Evolutionary conservation across 2,329 filamentous ascomycete genomes (phyloP).

Genomic region (Akanthomyces dipterigenus): DNA sequence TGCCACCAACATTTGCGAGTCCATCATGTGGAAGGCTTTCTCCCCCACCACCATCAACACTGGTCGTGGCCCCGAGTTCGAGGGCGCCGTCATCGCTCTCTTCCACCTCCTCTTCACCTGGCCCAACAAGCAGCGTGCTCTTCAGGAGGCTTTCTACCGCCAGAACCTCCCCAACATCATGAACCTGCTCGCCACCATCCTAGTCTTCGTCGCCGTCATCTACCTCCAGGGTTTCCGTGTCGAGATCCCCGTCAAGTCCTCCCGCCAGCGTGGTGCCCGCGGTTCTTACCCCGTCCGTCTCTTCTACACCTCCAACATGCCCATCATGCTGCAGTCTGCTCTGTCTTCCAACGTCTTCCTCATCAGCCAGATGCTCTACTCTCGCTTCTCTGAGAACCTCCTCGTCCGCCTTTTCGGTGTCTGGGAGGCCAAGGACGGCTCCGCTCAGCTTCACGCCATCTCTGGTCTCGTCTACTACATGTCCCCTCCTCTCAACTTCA

Average conservation of each 20-base stretch:
- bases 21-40: constrained; percentile 99
- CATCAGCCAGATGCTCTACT: constrained; percentile 99
- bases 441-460: constrained; percentile 86
- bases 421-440: constrained; percentile 96
- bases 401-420: constrained; percentile 95
- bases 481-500: constrained; percentile 96
- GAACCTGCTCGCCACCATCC: constrained; percentile 89
- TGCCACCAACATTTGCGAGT: constrained; percentile 99
- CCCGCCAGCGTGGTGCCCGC: constrained; percentile 95
- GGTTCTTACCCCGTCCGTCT: constrained; percentile 97
- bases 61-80: constrained; percentile 96
- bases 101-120: constrained; percentile 98
- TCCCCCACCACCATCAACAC: constrained; percentile 99
- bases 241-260: constrained; percentile 99
- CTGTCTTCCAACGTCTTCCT: constrained; percentile 99
- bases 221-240: constrained; percentile 99
- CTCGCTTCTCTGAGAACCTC: constrained; percentile 97
- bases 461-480: constrained; percentile 99
- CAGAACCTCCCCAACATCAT: constrained; percentile 99
- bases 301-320: constrained; percentile 99
- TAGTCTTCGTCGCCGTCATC: constrained; percentile 95
- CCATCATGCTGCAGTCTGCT: constrained; percentile 99
- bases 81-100: constrained; percentile 94
- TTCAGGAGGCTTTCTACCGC: constrained; percentile 97
- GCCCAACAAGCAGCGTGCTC: constrained; percentile 98